Base-by-base conservation (phyloP, 1,139 yeast genomes). In the Chernovozyma sophiae-reginae region DNA sequence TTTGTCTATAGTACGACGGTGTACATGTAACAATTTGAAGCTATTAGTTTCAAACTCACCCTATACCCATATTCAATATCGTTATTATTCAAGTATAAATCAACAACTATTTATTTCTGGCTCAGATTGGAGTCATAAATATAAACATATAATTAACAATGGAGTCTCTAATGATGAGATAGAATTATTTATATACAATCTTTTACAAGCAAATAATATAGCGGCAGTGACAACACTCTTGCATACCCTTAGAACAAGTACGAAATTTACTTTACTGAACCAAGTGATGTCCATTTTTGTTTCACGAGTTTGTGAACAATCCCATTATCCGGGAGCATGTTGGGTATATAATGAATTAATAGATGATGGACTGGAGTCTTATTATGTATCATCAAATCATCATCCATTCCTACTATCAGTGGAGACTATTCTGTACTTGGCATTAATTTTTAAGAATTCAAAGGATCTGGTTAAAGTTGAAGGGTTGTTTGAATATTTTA, bases 311-410 rank as follows among this genome's bases (percentile, higher is more conserved):
- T 51, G 62, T 32, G 53, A 51, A n/a, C 28, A 35, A 11, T 47
- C 53, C 10, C 55, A 65, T 38, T 51, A 61, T 31, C 46, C 56
- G 12, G 72, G 73, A 0, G 68, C 72, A 0, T 49, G 55, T 12
- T 39, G 67, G 36, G 47, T 67, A 0, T 68, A 57, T 42, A 72
- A 69, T 43, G 61, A 65, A 32, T 40, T 70, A 11, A 51, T 70
- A 4, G 67, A 62, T 29, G 45, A 43, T 15, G 13, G 29, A 6
- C 15, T 22, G 18, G 38, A 37, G 18, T 37, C 40, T 8, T 8
- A 14, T 13, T 22, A 37, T 13, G 15, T 37, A 14, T 29, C 31
- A 4, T 19, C 35, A 30, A 41, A 47, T 23, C 38, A 47, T 12
- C 38, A 58, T 5, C 71, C 73, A 1, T 69, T 66, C 43, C 48